Percentiles rank a stretch among this genome's conserved stretches.
Conservation (phyloP, 1,284 basidiomycete species). For the Athelia sp. region DNA sequence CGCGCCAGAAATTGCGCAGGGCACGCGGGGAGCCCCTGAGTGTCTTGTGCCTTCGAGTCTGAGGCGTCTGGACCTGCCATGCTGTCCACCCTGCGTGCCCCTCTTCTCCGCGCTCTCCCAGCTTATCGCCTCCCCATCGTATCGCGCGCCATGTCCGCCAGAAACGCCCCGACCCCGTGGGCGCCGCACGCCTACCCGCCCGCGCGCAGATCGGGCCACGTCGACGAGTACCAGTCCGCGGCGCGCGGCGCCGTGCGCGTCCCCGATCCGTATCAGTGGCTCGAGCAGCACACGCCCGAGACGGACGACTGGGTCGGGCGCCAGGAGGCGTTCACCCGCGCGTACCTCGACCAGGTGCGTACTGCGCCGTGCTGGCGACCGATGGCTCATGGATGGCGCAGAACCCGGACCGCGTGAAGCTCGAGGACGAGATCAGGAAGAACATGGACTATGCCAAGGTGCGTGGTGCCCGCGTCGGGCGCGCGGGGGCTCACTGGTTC, state of each 20-base stretch:
- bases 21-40: too few species aligned
- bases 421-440: slow-evolving; percentile 56
- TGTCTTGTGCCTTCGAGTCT: too few species aligned
- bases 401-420: slow-evolving; percentile 48
- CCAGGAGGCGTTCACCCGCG: slow-evolving; percentile 58
- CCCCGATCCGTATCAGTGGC: slow-evolving; percentile 70
- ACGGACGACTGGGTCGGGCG: slow-evolving; percentile 59
- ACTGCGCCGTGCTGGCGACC: not conserved
- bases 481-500: slow-evolving; percentile 5
- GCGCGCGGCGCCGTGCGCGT: slow-evolving; percentile 55
- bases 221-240: slow-evolving; percentile 67
- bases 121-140: slow-evolving; percentile 1
- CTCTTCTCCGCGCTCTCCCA: too few species aligned
- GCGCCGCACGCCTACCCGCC: slow-evolving; percentile 50
- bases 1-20: too few species aligned
- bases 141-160: not conserved
- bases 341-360: slow-evolving; percentile 40
- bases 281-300: slow-evolving; percentile 58
- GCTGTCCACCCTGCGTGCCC: not conserved
- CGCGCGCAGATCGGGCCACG: slow-evolving; percentile 57
- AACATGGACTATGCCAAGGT: slow-evolving; percentile 74
- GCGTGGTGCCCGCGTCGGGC: slow-evolving; percentile 9
- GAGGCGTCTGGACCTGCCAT: too few species aligned
- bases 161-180: slow-evolving; percentile 31
- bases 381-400: slow-evolving; percentile 16